These are phyloP conservation scores for Naganishia sp. DNA, from an alignment of 1,284 basidiomycete genomes.

Conservation along the genomic window DNA sequence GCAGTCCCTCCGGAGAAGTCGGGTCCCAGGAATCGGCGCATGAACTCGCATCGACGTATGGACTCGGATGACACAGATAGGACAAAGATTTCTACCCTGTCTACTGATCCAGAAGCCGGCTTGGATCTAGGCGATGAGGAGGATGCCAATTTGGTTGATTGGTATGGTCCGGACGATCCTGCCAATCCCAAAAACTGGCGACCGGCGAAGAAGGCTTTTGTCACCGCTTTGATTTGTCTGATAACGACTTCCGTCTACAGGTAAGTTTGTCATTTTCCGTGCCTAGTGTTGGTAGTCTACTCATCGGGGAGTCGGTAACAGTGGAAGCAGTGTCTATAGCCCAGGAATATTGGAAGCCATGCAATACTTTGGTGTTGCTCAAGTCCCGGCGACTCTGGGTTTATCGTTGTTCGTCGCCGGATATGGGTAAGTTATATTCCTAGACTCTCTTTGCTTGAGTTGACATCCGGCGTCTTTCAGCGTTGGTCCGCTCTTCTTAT, in stretches of 20 bases:
- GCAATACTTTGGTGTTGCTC: conserved; percentile 38
- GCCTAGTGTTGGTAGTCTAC: background rate
- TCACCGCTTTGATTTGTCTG: conserved; percentile 38
- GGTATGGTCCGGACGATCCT: conserved; percentile 61
- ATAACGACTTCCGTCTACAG: conserved; percentile 61
- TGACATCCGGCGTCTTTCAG: background rate
- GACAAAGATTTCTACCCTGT: background rate
- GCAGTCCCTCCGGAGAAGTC: conserved; percentile 12
- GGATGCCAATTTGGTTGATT: conserved; percentile 57
- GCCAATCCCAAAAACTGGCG: conserved; percentile 68
- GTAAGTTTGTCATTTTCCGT: conserved; percentile 1
- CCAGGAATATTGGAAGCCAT: conserved; percentile 55
- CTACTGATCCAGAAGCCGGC: conserved; percentile 15
- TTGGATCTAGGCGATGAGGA: conserved; percentile 30
- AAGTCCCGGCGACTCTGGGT: conserved; percentile 38
- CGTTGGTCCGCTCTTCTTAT: conserved; percentile 43
- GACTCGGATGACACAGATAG: conserved; percentile 9
- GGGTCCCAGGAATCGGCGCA: background rate
- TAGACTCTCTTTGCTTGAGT: background rate
- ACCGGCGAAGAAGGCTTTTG: conserved; percentile 56
- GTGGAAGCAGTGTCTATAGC: conserved; percentile 48
- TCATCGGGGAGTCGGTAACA: background rate
- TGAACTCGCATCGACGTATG: background rate
- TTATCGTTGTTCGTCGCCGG: conserved; percentile 43
- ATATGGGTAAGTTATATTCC: conserved; percentile 31